phyloP scores from a whole-genome alignment of 1,284 basidiomycete genomes.

The Megacollybia platyphylla region DNA sequence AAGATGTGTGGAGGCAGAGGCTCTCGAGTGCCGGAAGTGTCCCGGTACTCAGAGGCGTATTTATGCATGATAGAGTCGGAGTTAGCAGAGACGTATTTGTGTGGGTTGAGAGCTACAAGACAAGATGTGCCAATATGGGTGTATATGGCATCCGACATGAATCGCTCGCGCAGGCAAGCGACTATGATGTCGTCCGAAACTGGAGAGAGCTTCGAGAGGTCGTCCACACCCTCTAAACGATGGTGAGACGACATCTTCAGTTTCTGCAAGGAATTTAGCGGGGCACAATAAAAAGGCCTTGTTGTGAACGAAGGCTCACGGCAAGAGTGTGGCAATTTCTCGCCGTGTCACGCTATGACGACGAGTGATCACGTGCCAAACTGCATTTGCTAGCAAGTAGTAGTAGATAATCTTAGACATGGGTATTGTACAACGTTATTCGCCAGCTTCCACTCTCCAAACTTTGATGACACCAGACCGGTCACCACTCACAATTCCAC shows the following conservation, averaged over 20 bases:
- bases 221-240: constrained; percentile 52
- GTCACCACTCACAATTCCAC: constrained; percentile 80
- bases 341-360: too few species aligned
- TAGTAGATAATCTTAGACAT: too few species aligned
- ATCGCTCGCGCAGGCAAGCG: constrained; percentile 75
- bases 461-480: constrained; percentile 72
- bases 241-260: constrained; percentile 31
- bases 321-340: too few species aligned
- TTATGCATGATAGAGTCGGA: constrained; percentile 74
- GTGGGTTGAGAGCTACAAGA: constrained; percentile 79
- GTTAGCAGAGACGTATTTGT: constrained; percentile 74
- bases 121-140: constrained; percentile 60
- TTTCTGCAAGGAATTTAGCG: too few species aligned
- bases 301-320: too few species aligned
- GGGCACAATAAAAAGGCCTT: too few species aligned
- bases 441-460: constrained; percentile 52
- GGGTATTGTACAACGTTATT: background rate
- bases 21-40: constrained; percentile 41
- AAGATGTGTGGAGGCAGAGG: constrained; percentile 74
- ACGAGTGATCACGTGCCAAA: too few species aligned
- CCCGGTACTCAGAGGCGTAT: constrained; percentile 69
- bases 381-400: background rate
- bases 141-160: constrained; percentile 76
- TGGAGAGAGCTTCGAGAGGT: constrained; percentile 49
- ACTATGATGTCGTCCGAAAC: constrained; percentile 71